Conservation (phyloP, 2,329 filamentous ascomycete species). For the Ophiocordyceps camponoti-rufipedis region DNA sequence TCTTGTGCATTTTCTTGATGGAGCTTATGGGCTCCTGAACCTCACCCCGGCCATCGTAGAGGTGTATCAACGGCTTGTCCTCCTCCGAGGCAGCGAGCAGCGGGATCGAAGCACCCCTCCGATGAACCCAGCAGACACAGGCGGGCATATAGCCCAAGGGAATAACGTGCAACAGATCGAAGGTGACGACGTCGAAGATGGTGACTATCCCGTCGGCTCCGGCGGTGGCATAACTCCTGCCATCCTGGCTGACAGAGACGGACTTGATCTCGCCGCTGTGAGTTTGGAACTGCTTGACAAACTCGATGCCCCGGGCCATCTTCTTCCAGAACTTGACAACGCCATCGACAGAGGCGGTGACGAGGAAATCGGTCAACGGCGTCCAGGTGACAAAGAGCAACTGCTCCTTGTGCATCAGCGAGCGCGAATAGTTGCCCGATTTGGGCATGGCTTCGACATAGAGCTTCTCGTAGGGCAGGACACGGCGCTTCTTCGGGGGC, state of each 20-base stretch:
- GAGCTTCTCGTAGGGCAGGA: slow-evolving; percentile 85
- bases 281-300: slow-evolving; percentile 93
- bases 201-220: slow-evolving; percentile 65
- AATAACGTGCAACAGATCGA: slow-evolving; percentile 72
- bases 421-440: slow-evolving; percentile 74
- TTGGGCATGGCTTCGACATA: slow-evolving; percentile 79
- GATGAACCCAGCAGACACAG: slow-evolving; percentile 83
- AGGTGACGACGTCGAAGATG: slow-evolving; percentile 69
- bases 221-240: slow-evolving; percentile 80
- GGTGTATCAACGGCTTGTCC: slow-evolving; percentile 49
- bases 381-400: slow-evolving; percentile 77
- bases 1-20: slow-evolving; percentile 63
- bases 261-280: slow-evolving; percentile 72
- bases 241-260: slow-evolving; percentile 75
- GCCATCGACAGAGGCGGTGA: slow-evolving; percentile 87
- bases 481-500: slow-evolving; percentile 78
- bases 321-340: slow-evolving; percentile 99
- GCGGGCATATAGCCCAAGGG: slow-evolving; percentile 58
- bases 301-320: slow-evolving; percentile 73
- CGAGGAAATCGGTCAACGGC: slow-evolving; percentile 81
- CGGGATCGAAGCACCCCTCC: slow-evolving; percentile 70
- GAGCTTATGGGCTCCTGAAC: slow-evolving; percentile 58
- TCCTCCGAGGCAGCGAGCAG: slow-evolving; percentile 70
- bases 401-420: slow-evolving; percentile 96
- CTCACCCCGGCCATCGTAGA: slow-evolving; percentile 85